A percentile compares a stretch with the other conserved stretches of the same genome.
Conservation (phyloP, 2,329 filamentous ascomycete genomes). For the Penicillium polonicum region DNA sequence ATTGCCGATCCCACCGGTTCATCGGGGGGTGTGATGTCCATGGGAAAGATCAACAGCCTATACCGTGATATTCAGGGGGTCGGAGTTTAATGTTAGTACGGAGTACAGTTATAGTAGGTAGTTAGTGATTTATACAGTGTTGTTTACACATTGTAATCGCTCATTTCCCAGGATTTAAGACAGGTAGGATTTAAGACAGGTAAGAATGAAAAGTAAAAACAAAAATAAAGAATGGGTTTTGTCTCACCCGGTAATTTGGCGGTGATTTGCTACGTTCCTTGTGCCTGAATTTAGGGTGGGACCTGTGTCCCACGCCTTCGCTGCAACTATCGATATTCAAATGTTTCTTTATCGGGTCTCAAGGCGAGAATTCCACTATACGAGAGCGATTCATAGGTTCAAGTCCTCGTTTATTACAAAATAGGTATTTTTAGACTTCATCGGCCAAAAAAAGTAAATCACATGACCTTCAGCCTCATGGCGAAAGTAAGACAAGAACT, state of each 20-base stretch:
- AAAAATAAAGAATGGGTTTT: background rate
- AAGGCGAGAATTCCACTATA: background rate
- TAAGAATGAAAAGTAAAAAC: background rate
- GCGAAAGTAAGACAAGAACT: background rate
- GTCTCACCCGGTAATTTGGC: background rate
- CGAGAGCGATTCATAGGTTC: background rate
- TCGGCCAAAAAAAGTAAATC: background rate
- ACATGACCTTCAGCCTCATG: conserved; percentile 5
- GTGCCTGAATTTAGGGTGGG: conserved; percentile 1
- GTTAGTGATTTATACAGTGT: background rate
- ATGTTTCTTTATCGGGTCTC: background rate
- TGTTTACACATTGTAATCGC: background rate
- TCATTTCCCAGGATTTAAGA: background rate
- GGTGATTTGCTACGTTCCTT: background rate
- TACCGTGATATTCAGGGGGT: conserved; percentile 22
- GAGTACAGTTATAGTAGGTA: background rate
- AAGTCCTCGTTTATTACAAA: background rate
- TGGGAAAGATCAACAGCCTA: conserved; percentile 11
- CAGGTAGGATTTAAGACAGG: background rate
- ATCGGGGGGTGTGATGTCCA: background rate
- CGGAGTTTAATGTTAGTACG: conserved; percentile 45
- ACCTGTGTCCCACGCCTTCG: background rate
- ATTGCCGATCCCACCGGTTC: conserved; percentile 22
- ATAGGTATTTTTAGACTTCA: background rate
- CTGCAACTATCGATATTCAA: background rate